These are phyloP conservation scores for Podospora appendiculata DNA, from an alignment of 495 filamentous ascomycete genomes.

Conservation along the genomic window DNA sequence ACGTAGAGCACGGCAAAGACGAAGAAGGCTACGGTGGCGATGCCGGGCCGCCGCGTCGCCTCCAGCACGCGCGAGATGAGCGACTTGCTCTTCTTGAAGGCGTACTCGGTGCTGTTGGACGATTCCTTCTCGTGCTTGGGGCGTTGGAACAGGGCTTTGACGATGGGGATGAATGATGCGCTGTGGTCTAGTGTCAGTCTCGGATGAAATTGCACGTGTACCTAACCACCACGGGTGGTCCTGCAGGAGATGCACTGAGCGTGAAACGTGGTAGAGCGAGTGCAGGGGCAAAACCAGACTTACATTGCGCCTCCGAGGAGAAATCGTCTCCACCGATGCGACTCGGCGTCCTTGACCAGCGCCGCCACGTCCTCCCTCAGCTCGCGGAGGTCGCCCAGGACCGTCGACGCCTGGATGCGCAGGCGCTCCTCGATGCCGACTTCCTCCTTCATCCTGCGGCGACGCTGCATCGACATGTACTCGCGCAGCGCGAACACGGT, in stretches of 20 bases:
- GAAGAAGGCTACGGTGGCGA: slow-evolving; percentile 37
- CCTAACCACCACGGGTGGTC: too few species aligned
- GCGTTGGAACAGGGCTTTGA: slow-evolving; percentile 33
- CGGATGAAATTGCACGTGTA: too few species aligned
- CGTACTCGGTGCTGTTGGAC: slow-evolving; percentile 38
- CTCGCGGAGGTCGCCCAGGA: slow-evolving; percentile 22
- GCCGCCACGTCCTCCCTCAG: slow-evolving; percentile 22
- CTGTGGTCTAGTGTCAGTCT: slow-evolving; percentile 8
- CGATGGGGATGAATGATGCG: slow-evolving; percentile 33
- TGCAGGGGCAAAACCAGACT: slow-evolving; percentile 2
- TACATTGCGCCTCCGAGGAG: slow-evolving; percentile 33
- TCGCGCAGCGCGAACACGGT: slow-evolving; percentile 28
- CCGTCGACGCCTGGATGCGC: slow-evolving; percentile 24
- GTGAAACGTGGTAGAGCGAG: too few species aligned
- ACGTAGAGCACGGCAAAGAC: slow-evolving; percentile 40
- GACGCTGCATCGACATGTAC: slow-evolving; percentile 23
- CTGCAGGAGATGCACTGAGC: too few species aligned
- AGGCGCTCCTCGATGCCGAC: slow-evolving; percentile 22
- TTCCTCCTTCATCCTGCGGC: slow-evolving; percentile 11
- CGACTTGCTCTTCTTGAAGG: slow-evolving; percentile 33
- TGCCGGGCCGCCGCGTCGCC: slow-evolving; percentile 24
- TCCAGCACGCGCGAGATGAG: slow-evolving; percentile 33
- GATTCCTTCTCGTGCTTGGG: slow-evolving; percentile 16
- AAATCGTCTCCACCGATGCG: slow-evolving; percentile 34
- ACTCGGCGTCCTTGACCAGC: slow-evolving; percentile 24